Evolutionary conservation across 257 asterid species (phyloP).

Genomic region (Solanum piurae): DNA sequence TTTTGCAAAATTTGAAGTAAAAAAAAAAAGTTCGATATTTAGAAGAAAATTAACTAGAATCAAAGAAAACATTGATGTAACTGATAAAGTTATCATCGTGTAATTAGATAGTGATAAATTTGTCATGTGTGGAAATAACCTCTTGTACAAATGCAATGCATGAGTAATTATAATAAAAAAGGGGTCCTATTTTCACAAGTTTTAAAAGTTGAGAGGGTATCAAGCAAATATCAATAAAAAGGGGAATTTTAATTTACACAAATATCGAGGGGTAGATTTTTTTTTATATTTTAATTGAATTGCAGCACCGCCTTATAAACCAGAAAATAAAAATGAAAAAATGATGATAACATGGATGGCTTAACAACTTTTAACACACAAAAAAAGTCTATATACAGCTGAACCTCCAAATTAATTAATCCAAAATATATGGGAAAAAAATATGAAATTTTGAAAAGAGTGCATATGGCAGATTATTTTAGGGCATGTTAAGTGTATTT

Average conservation of each 20-base stretch:
- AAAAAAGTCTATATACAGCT: neutral
- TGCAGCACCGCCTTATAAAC: neutral
- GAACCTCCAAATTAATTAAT: neutral
- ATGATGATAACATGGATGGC: constrained; percentile 1
- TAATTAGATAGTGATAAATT: fast-evolving
- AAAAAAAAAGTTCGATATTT: neutral
- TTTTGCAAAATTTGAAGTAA: neutral
- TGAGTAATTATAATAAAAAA: no score
- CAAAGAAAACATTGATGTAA: fast-evolving
- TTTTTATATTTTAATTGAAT: neutral
- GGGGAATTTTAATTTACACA: neutral
- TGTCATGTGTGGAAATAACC: fast-evolving
- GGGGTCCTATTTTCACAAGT: neutral
- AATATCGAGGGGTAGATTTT: neutral
- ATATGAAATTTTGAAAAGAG: neutral
- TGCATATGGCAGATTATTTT: neutral
- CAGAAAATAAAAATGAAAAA: neutral
- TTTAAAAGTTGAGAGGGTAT: neutral
- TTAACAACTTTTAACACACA: constrained; percentile 2
- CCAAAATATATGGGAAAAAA: neutral
- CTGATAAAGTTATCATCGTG: fast-evolving
- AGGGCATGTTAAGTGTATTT: neutral
- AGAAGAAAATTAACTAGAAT: neutral
- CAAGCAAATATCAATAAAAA: neutral
- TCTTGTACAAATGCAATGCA: no score